Conservation (phyloP, 352 stramenopile species). For the Pythium coloratum region DNA sequence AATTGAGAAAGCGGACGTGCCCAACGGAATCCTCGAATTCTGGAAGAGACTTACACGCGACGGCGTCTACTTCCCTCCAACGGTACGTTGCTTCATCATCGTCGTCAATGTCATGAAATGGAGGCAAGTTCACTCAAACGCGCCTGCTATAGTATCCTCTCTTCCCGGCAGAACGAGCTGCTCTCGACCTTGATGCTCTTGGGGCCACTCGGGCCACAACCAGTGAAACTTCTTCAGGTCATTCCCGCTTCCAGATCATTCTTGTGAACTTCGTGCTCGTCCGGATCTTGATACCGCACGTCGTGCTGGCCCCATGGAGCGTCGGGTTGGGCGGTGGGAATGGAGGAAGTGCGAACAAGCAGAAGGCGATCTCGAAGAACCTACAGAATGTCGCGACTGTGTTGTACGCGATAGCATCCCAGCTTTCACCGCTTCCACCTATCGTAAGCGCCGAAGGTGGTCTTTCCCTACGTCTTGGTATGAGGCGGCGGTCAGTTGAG, state of each 20-base stretch:
- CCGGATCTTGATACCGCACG: conserved; percentile 56
- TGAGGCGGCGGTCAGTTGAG: conserved; percentile 11
- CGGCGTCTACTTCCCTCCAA: conserved; percentile 64
- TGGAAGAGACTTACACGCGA: conserved; percentile 52
- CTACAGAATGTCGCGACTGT: conserved; percentile 50
- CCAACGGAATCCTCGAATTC: conserved; percentile 57
- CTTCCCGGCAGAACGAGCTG: conserved; percentile 40
- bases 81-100: conserved; percentile 28
- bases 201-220: conserved; percentile 52
- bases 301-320: conserved; percentile 55
- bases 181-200: conserved; percentile 56
- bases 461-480: background rate
- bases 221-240: background rate
- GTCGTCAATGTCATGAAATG: background rate
- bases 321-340: conserved; percentile 33
- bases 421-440: conserved; percentile 45
- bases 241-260: conserved; percentile 52
- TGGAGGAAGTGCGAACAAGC: background rate
- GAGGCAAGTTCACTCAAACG: background rate
- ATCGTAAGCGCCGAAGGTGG: conserved; percentile 7
- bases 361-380: conserved; percentile 29
- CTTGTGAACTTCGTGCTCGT: conserved; percentile 65
- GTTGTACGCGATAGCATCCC: conserved; percentile 47
- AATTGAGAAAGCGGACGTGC: conserved; percentile 52
- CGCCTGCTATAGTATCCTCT: conserved; percentile 45